Evolutionary conservation across 2,329 filamentous ascomycete genomes (phyloP).

Genomic region (Pseudomassariella vexata): DNA sequence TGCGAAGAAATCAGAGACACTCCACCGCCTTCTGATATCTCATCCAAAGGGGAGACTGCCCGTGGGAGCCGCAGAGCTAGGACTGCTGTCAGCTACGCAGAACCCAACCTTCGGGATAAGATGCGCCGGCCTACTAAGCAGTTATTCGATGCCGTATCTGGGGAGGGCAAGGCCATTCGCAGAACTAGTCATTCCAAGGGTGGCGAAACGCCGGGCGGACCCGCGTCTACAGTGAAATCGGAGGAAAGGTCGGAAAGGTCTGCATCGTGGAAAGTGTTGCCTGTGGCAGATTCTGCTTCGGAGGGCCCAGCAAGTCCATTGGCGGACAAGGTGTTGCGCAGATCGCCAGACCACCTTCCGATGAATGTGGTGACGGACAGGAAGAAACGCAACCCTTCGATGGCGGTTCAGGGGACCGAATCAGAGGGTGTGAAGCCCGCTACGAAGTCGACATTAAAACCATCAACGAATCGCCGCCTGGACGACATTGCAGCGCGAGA

Average conservation of each 20-base stretch:
- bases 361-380: conserved; percentile 30
- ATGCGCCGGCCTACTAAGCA: conserved; percentile 78
- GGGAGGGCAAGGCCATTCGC: conserved; percentile 50
- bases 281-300: conserved; percentile 8
- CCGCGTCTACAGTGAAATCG: conserved; percentile 24
- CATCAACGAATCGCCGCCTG: conserved; percentile 18
- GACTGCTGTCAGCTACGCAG: conserved; percentile 70
- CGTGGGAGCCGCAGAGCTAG: conserved; percentile 63
- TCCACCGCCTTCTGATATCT: conserved; percentile 54
- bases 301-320: conserved; percentile 33
- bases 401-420: conserved; percentile 10
- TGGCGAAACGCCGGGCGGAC: conserved; percentile 21
- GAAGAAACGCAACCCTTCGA: conserved; percentile 33
- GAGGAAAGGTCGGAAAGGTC: conserved; percentile 31
- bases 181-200: conserved; percentile 31
- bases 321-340: conserved; percentile 29
- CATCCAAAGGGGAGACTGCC: conserved; percentile 47
- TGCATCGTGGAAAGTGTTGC: conserved; percentile 25
- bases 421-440: conserved; percentile 7
- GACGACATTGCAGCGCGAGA: conserved; percentile 23
- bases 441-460: conserved; percentile 10
- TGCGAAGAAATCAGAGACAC: conserved; percentile 41
- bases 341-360: conserved; percentile 19
- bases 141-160: conserved; percentile 66
- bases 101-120: conserved; percentile 75